Conservation (phyloP, 371 early-diverging fungal genomes). For the Aphelidium insulamus region DNA sequence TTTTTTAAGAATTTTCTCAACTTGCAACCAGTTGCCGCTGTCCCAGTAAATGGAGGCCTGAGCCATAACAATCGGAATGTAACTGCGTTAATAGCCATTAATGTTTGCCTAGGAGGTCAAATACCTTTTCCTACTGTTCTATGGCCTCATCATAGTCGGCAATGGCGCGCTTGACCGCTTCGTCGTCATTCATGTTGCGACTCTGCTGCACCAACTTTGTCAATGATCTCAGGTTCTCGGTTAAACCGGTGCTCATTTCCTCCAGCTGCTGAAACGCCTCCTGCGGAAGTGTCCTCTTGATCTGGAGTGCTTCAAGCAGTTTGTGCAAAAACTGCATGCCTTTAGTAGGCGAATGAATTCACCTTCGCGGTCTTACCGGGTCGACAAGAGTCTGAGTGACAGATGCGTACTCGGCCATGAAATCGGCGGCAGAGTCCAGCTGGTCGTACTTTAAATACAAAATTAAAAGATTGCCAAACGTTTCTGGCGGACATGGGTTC, state of each 20-base stretch:
- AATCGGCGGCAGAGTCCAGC: constrained; percentile 21
- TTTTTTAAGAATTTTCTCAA: constrained; percentile 25
- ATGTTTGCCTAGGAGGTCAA: too few species aligned
- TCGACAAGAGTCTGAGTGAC: too few species aligned
- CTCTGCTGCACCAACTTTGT: constrained; percentile 23
- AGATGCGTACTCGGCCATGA: constrained; percentile 18
- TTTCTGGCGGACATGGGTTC: constrained; percentile 20
- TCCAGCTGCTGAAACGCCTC: constrained; percentile 25
- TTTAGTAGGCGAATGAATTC: neutral
- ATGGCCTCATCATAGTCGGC: constrained; percentile 22
- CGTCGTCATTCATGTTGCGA: constrained; percentile 19
- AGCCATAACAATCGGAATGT: constrained; percentile 26
- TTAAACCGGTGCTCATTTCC: constrained; percentile 17
- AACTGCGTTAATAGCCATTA: constrained; percentile 6
- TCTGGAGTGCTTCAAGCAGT: constrained; percentile 19
- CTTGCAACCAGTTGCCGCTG: constrained; percentile 18
- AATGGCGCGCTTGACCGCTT: constrained; percentile 15
- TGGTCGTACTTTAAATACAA: constrained; percentile 25
- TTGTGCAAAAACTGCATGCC: constrained; percentile 15
- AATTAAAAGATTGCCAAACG: constrained; percentile 25
- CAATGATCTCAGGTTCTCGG: constrained; percentile 17
- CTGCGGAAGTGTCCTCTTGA: constrained; percentile 18
- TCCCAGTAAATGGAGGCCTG: constrained; percentile 34
- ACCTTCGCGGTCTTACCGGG: neutral
- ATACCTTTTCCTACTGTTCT: constrained; percentile 8